phyloP scores from a whole-genome alignment of 305 asterid genomes.

The Solanum aculeatissimum region DNA sequence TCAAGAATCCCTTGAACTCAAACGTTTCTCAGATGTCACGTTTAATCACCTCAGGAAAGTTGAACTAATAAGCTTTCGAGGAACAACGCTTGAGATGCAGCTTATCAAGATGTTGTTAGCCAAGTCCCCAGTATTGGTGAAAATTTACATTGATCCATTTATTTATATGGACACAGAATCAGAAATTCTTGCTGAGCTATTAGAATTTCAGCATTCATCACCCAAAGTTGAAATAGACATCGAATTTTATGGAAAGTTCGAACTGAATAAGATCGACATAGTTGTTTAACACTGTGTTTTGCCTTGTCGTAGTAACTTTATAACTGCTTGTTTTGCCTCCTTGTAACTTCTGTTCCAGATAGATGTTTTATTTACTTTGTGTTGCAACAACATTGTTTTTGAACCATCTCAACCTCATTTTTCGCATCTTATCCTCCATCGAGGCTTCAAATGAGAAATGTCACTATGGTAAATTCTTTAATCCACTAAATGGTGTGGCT shows the following conservation, averaged over 20 bases:
- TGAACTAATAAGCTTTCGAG: background rate
- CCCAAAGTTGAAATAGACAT: background rate
- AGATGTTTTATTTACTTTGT: background rate
- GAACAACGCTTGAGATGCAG: background rate
- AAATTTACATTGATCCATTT: background rate
- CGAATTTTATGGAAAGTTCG: too few species aligned
- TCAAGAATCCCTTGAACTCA: background rate
- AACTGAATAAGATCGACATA: background rate
- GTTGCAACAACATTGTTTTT: background rate
- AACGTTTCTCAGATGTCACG: background rate
- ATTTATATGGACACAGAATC: background rate
- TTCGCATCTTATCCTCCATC: background rate
- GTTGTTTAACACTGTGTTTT: background rate
- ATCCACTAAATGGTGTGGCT: too few species aligned
- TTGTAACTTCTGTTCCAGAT: background rate
- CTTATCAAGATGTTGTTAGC: constrained; percentile 9
- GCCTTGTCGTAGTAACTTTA: background rate
- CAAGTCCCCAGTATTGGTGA: constrained; percentile 1
- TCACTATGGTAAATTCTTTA: background rate
- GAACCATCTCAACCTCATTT: background rate
- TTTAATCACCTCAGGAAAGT: constrained; percentile 5
- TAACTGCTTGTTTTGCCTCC: too few species aligned
- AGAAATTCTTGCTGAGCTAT: background rate
- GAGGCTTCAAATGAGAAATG: background rate
- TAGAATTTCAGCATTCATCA: background rate